Conservation (phyloP, 2,329 filamentous ascomycete species). For the Stemphylium vesicarium region DNA sequence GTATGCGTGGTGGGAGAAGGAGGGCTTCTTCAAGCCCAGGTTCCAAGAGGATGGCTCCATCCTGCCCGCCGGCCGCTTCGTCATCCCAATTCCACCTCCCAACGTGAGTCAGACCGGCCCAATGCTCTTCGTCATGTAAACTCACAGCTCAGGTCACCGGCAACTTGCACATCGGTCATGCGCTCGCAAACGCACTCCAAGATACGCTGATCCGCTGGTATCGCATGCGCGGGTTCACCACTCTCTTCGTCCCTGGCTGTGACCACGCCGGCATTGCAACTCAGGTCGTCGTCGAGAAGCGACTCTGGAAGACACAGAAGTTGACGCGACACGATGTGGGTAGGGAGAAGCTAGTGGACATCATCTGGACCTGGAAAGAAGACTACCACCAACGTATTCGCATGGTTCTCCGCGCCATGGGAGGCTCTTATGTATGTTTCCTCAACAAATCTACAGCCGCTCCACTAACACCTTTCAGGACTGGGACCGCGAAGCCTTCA, state of each 20-base stretch:
- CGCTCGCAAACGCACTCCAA: conserved; percentile 83
- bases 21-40: conserved; percentile 89
- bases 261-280: conserved; percentile 97
- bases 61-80: conserved; percentile 82
- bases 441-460: too few relatives aligned
- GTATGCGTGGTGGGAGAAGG: conserved; percentile 99
- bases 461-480: too few relatives aligned
- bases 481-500: not conserved
- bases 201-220: conserved; percentile 88
- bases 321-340: conserved; percentile 92
- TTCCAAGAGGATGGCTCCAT: conserved; percentile 77
- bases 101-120: too few relatives aligned
- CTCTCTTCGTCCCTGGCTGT: conserved; percentile 87
- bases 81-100: conserved; percentile 90
- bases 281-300: conserved; percentile 95
- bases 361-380: conserved; percentile 93
- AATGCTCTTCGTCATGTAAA: too few relatives aligned
- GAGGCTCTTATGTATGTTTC: not conserved
- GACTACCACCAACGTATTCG: conserved; percentile 37
- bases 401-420: not conserved
- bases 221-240: conserved; percentile 87
- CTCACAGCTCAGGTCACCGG: too few relatives aligned
- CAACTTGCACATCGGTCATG: conserved; percentile 86
- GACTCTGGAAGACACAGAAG: conserved; percentile 84
- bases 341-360: conserved; percentile 76